A percentile compares a stretch with the other conserved stretches of the same genome.
These are phyloP conservation scores for Fonsecaea pugnacius DNA, from an alignment of 2,329 filamentous ascomycete genomes.

Conservation along the genomic window DNA sequence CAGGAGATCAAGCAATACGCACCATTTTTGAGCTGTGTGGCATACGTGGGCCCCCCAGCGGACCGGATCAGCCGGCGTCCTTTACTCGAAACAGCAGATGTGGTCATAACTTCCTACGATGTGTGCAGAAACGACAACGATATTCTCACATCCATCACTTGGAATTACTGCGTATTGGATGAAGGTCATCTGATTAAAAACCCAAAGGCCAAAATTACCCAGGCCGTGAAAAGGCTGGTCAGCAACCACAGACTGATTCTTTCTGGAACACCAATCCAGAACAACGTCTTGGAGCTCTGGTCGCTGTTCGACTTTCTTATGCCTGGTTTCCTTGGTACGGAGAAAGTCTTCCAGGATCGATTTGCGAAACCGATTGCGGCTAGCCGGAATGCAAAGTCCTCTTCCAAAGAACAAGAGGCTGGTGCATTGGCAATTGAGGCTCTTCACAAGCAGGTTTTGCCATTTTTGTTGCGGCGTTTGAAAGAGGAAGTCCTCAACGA, in stretches of 20 bases:
- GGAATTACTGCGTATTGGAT: constrained; percentile 97
- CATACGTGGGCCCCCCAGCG: constrained; percentile 85
- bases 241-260: constrained; percentile 96
- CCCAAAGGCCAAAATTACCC: constrained; percentile 91
- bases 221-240: constrained; percentile 84
- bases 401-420: constrained; percentile 96
- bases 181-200: constrained; percentile 99
- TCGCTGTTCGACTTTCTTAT: constrained; percentile 98
- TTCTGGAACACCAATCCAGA: constrained; percentile 96
- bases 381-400: constrained; percentile 93
- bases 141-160: constrained; percentile 77
- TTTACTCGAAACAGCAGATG: constrained; percentile 76
- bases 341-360: constrained; percentile 94
- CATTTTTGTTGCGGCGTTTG: constrained; percentile 90
- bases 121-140: constrained; percentile 97
- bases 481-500: constrained; percentile 98
- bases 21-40: constrained; percentile 85
- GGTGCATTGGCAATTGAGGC: constrained; percentile 95
- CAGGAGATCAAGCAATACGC: constrained; percentile 96
- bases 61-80: constrained; percentile 75
- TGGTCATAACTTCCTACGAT: constrained; percentile 97
- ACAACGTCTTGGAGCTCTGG: constrained; percentile 96
- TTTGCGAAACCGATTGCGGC: constrained; percentile 95
- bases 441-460: constrained; percentile 96
- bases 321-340: constrained; percentile 94